These are phyloP conservation scores for Macrophomina pseudophaseolina DNA, from an alignment of 2,329 filamentous ascomycete species.

Conservation along the genomic window DNA sequence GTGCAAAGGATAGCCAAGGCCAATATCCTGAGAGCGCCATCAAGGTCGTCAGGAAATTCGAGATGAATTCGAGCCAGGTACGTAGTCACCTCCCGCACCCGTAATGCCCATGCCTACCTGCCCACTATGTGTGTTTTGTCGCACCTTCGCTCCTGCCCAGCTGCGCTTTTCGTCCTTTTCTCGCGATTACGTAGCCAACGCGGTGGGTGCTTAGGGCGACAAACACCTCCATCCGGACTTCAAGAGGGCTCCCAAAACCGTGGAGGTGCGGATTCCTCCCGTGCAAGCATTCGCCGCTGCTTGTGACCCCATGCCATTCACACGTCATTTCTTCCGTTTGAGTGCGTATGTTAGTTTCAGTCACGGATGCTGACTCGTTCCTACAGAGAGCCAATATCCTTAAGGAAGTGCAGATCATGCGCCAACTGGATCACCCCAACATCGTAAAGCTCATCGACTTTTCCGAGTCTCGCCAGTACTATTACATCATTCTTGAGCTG, in stretches of 20 bases:
- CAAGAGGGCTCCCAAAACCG: conserved; percentile 84
- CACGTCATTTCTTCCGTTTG: conserved; percentile 26
- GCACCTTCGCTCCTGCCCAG: conserved; percentile 28
- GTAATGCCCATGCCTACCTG: conserved; percentile 27
- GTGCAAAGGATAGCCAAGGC: conserved; percentile 76
- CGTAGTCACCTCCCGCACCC: conserved; percentile 56
- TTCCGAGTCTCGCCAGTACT: conserved; percentile 90
- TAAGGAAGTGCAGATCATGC: conserved; percentile 99
- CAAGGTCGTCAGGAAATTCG: conserved; percentile 98
- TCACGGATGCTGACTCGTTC: conserved; percentile 49
- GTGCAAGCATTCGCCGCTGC: conserved; percentile 32
- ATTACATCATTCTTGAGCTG: conserved; percentile 95
- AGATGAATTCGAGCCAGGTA: conserved; percentile 99
- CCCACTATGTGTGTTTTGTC: conserved; percentile 24
- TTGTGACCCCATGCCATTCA: conserved; percentile 34
- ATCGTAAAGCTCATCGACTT: conserved; percentile 94
- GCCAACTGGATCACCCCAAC: conserved; percentile 93
- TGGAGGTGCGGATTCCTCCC: conserved; percentile 76
- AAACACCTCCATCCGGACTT: conserved; percentile 95
- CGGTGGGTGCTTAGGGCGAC: conserved; percentile 71
- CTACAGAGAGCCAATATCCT: conserved; percentile 90
- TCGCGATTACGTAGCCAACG: conserved; percentile 56
- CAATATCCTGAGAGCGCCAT: conserved; percentile 84
- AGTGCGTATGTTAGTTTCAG: conserved; percentile 19
- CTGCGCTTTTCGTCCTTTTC: conserved; percentile 34